Conservation (phyloP, 1,284 basidiomycete species). For the Pterulicium gracile region DNA sequence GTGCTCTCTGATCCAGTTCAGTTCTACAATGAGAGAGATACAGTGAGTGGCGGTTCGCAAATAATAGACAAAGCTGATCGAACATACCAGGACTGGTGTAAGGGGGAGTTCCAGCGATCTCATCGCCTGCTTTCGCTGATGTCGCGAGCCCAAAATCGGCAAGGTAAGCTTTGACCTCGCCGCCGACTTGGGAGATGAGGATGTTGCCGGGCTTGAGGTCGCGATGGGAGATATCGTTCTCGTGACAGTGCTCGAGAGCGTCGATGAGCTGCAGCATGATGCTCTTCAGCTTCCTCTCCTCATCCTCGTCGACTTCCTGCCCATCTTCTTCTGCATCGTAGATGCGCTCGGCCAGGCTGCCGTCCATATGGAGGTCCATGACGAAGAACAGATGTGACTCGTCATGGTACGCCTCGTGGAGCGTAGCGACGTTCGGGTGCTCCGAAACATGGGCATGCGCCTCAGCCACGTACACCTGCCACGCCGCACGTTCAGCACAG, state of each 20-base stretch:
- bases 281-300: constrained; percentile 20
- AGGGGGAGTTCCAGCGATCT: constrained; percentile 52
- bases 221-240: constrained; percentile 56
- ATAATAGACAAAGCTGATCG: background rate
- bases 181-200: constrained; percentile 34
- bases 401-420: constrained; percentile 53
- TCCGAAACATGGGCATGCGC: too few species aligned
- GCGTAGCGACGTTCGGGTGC: constrained; percentile 53
- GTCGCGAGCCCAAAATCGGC: constrained; percentile 69
- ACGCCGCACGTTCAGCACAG: too few species aligned
- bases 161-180: constrained; percentile 32
- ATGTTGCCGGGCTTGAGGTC: constrained; percentile 72
- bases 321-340: too few species aligned
- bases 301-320: too few species aligned
- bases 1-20: constrained; percentile 31
- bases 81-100: constrained; percentile 52
- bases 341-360: constrained; percentile 17
- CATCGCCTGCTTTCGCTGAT: constrained; percentile 38
- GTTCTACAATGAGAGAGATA: too few species aligned
- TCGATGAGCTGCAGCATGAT: constrained; percentile 54
- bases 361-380: constrained; percentile 38
- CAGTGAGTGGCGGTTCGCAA: too few species aligned
- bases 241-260: constrained; percentile 45
- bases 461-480: too few species aligned
- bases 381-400: constrained; percentile 28